phyloP scores from a whole-genome alignment of 2,329 filamentous ascomycete genomes.

The Verticillium nubilum region DNA sequence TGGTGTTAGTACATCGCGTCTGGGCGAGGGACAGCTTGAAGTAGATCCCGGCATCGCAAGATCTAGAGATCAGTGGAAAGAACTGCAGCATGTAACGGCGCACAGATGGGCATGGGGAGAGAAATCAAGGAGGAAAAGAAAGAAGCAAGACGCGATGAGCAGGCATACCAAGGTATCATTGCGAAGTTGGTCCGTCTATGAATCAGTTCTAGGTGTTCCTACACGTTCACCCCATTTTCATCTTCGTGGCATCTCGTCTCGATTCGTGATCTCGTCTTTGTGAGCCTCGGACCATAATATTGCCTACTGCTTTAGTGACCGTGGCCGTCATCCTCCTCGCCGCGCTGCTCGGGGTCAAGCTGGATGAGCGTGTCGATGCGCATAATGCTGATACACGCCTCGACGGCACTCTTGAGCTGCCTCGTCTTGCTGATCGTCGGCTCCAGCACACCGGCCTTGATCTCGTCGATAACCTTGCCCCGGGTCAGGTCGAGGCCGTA shows the following conservation, averaged over 20 bases:
- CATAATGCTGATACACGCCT: conserved; percentile 99
- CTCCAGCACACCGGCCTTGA: conserved; percentile 94
- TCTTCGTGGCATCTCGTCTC: not conserved
- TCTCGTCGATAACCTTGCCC: conserved; percentile 85
- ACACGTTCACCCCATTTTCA: conserved; percentile 3
- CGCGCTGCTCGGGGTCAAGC: conserved; percentile 82
- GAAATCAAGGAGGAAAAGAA: not conserved
- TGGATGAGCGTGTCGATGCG: conserved; percentile 98
- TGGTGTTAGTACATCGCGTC: conserved; percentile 56
- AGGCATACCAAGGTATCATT: conserved; percentile 14
- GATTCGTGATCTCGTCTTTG: not conserved
- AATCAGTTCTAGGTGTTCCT: conserved; percentile 12
- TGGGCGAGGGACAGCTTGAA: not conserved
- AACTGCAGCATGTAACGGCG: not conserved
- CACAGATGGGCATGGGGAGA: not conserved
- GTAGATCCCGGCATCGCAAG: not conserved
- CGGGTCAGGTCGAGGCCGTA: conserved; percentile 88
- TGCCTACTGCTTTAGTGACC: conserved; percentile 55
- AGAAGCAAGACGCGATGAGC: not conserved
- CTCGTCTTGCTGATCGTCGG: conserved; percentile 97
- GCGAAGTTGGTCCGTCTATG: conserved; percentile 8
- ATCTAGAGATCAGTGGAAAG: not conserved
- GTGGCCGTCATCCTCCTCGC: conserved; percentile 75
- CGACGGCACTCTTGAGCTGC: conserved; percentile 96
- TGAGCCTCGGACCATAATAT: not conserved